Conservation (phyloP, 1,139 yeast genomes). For the Lodderomyces beijingensis region DNA sequence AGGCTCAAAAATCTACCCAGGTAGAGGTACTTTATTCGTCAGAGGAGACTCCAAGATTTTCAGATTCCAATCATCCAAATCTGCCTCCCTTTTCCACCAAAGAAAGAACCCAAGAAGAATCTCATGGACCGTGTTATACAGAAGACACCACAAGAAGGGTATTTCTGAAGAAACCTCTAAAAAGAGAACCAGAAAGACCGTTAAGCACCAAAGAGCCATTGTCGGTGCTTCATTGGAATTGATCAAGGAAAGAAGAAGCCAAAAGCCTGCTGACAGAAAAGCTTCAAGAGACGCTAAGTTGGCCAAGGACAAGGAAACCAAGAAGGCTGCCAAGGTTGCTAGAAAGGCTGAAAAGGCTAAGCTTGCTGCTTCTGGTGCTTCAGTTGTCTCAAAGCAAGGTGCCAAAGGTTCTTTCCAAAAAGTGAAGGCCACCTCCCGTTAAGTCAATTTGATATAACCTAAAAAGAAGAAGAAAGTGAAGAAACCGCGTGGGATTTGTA, state of each 20-base stretch:
- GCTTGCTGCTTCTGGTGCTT: slow-evolving; percentile 69
- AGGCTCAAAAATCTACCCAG: slow-evolving; percentile 99
- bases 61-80: slow-evolving; percentile 98
- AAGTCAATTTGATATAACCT: no score
- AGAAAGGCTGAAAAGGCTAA: slow-evolving; percentile 95
- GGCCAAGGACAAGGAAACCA: slow-evolving; percentile 91
- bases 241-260: slow-evolving; percentile 95
- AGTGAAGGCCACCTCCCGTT: slow-evolving; percentile 96
- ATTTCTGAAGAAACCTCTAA: slow-evolving; percentile 95
- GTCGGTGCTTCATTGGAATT: slow-evolving; percentile 99
- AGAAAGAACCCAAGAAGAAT: slow-evolving; percentile 99
- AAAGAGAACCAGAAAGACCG: slow-evolving; percentile 97
- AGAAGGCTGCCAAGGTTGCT: slow-evolving; percentile 88
- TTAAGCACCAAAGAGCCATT: slow-evolving; percentile 98
- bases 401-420: slow-evolving; percentile 95
- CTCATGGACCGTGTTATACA: slow-evolving; percentile 98
- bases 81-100: slow-evolving; percentile 98
- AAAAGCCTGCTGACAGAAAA: slow-evolving; percentile 97
- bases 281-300: slow-evolving; percentile 93
- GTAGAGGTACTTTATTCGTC: slow-evolving; percentile 98
- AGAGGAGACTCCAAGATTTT: slow-evolving; percentile 99
- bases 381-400: slow-evolving; percentile 71
- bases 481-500: no score
- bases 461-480: no score
- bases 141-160: slow-evolving; percentile 99